Percentiles rank a stretch among this genome's conserved stretches.
These are phyloP conservation scores for Fonsecaea multimorphosa DNA, from an alignment of 2,329 filamentous ascomycete genomes.

Conservation along the genomic window DNA sequence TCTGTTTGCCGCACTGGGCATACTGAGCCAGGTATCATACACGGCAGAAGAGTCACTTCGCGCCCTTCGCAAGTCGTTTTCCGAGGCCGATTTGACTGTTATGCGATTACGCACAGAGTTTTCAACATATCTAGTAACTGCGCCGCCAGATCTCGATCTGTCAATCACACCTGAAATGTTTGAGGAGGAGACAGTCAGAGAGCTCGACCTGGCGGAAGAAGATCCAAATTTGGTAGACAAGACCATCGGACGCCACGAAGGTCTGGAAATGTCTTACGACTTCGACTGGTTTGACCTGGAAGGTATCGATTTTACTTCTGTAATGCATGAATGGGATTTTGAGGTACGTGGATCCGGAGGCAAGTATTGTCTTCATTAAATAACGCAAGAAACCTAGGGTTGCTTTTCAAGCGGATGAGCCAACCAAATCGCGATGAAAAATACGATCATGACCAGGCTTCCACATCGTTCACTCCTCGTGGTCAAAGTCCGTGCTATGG, in stretches of 20 bases:
- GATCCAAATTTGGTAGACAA: conserved; percentile 19
- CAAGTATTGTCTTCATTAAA: too few species aligned
- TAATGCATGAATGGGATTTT: conserved; percentile 5
- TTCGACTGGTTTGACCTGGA: neutral
- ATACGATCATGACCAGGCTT: too few species aligned
- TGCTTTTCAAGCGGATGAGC: too few species aligned
- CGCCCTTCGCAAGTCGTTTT: neutral
- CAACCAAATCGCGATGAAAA: too few species aligned
- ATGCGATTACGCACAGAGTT: neutral
- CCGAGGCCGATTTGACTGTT: neutral
- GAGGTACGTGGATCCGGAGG: neutral
- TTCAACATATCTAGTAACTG: neutral
- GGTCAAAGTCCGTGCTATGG: too few species aligned
- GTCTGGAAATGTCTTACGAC: neutral
- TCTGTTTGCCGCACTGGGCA: neutral
- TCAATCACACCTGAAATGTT: conserved; percentile 19
- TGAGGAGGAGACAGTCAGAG: conserved; percentile 19
- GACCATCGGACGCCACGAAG: conserved; percentile 24
- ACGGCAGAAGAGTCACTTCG: neutral
- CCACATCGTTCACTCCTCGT: too few species aligned
- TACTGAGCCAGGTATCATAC: neutral
- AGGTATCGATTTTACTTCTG: conserved; percentile 1
- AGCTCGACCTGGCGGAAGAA: conserved; percentile 19
- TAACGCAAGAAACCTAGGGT: too few species aligned
- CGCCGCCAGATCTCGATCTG: neutral